A percentile compares a stretch with the other conserved stretches of the same genome.
phyloP scores from a whole-genome alignment of 192 early-diverging fungal species.

The Mortierella hygrophila region DNA sequence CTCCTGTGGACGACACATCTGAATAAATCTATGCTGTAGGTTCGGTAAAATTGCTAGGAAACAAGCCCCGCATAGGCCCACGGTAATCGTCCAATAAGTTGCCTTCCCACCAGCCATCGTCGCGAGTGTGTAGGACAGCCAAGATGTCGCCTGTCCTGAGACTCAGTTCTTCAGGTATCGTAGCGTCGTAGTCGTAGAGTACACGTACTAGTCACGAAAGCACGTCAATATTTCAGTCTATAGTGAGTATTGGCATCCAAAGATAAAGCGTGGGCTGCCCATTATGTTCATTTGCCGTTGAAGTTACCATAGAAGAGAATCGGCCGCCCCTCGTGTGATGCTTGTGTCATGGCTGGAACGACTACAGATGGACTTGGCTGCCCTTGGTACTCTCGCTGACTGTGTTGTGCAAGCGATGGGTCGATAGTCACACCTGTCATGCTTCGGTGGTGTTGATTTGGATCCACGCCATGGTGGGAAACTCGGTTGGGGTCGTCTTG shows the following conservation, averaged over 20 bases:
- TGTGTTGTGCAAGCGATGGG: background rate
- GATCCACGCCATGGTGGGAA: background rate
- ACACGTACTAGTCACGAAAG: constrained; percentile 43
- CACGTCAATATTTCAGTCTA: background rate
- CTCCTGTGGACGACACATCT: background rate
- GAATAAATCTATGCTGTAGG: constrained; percentile 15
- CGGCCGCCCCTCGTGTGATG: constrained; percentile 45
- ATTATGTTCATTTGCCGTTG: too few species aligned
- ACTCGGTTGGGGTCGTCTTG: background rate
- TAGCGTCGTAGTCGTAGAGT: constrained; percentile 60
- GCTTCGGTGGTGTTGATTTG: background rate
- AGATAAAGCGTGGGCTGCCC: too few species aligned
- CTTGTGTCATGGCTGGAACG: background rate
- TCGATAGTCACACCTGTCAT: background rate
- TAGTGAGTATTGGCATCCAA: too few species aligned
- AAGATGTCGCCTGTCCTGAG: constrained; percentile 62
- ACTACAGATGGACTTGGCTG: background rate
- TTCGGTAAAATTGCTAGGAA: constrained; percentile 60
- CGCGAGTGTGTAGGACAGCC: constrained; percentile 56
- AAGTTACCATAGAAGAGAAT: constrained; percentile 57
- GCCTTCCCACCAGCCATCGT: constrained; percentile 74
- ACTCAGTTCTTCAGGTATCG: constrained; percentile 65
- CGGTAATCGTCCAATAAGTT: constrained; percentile 47
- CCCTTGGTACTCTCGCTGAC: background rate
- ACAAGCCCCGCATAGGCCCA: constrained; percentile 42